Base-by-base conservation (phyloP, 2,329 filamentous ascomycete species). In the Capronia coronata region DNA sequence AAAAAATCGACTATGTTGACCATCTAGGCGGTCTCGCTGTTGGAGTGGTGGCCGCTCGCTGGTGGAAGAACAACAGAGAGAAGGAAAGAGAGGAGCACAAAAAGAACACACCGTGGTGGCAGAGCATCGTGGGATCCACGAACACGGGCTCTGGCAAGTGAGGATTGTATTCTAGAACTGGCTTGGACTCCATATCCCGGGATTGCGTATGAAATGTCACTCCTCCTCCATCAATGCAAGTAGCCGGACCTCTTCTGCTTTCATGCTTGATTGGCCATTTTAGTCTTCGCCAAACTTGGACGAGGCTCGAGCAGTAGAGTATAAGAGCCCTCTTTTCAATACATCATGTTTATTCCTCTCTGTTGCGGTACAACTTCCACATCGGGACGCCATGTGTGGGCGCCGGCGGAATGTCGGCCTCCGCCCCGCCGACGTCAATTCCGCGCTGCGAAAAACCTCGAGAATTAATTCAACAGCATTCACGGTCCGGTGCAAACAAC, bases 1-100 rank as follows among this genome's bases (percentile, higher is more conserved):
- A 59, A 18, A 64, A 62, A 11, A 63, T 71, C 50, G 69, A 72
- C 49, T 62, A 71, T 45, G 66, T 63, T 46, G 67, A 69, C 11
- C 71, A 73, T 59, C 57, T 72, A 27, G 68, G 68, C 21, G 71
- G 71, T 1, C 69, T 69, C 51, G 54, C 67, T 3, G 58, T 63
- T 4, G 71, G 71, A 35, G 59, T 62, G 1, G 54, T 60, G 13
- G 57, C 57, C n/a, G 64, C 61, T 34, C 53, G 44, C 22, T 56
- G 50, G 54, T 50, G 46, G 46, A 46, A 50, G 40, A 52, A 21
- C 39, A 52, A 52, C 13, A 40, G 46, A 7, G 30, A 45, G 10
- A 49, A 49, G 27, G 46, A 40, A 13, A 37, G 47, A 13, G 41
- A 37, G 14, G 22, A 23, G 13, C 42, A 43, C 29, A 46, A 42